Conservation (phyloP, 1,139 yeast genomes). For the Candida dubliniensis region DNA sequence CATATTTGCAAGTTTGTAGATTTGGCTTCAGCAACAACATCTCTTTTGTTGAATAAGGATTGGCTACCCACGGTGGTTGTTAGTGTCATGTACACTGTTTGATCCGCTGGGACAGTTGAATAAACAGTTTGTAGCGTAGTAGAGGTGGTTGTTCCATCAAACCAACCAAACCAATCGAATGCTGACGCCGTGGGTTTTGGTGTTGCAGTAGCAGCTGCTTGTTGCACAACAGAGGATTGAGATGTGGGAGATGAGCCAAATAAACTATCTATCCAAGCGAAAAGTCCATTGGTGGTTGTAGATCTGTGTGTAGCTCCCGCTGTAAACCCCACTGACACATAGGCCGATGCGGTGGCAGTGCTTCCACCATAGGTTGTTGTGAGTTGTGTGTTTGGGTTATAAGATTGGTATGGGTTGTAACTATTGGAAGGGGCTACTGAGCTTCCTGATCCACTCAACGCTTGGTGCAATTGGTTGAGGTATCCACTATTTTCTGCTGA, state of each 20-base stretch:
- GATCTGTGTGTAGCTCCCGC: neutral
- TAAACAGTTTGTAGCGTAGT: constrained; percentile 8
- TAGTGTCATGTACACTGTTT: constrained; percentile 11
- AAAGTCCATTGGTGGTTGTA: neutral
- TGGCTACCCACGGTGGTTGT: constrained; percentile 11
- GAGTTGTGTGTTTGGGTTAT: neutral
- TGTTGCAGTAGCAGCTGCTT: neutral
- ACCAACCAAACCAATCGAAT: constrained; percentile 5
- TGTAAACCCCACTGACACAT: neutral
- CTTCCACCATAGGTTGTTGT: neutral
- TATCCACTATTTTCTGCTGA: constrained; percentile 14
- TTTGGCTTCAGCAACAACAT: constrained; percentile 3
- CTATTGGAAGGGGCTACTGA: neutral
- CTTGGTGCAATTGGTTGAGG: constrained; percentile 7
- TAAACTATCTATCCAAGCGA: constrained; percentile 7
- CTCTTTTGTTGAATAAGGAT: constrained; percentile 10
- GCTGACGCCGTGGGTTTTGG: neutral
- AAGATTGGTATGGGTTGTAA: neutral
- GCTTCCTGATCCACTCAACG: constrained; percentile 8
- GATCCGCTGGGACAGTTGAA: constrained; percentile 6
- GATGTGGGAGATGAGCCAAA: constrained; percentile 1
- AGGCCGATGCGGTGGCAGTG: neutral
- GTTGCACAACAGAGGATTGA: neutral
- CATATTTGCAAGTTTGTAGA: constrained; percentile 2
- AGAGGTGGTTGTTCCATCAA: constrained; percentile 6